Evolutionary conservation across 1,284 basidiomycete species (phyloP).

Genomic region (Cryptococcus sp.): DNA sequence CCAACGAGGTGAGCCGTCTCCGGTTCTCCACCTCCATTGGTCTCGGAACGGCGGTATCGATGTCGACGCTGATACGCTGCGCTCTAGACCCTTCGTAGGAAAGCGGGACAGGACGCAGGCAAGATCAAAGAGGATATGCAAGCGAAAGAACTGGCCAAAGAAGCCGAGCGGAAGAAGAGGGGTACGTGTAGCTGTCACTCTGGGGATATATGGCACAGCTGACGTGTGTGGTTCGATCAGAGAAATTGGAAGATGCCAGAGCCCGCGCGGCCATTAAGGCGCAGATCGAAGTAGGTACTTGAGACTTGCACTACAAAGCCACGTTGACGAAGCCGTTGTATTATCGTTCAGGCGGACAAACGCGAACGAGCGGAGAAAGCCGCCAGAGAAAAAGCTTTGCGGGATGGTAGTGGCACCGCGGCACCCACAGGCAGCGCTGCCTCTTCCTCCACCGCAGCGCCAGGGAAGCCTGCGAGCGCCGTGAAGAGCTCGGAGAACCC

Average conservation of each 20-base stretch:
- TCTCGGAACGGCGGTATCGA: background rate
- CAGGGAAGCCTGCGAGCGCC: slow-evolving; percentile 49
- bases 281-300: slow-evolving; percentile 69
- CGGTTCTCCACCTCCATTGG: background rate
- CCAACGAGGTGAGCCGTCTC: slow-evolving; percentile 62
- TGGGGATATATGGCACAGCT: background rate
- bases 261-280: slow-evolving; percentile 82
- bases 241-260: slow-evolving; percentile 81
- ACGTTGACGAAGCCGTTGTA: background rate
- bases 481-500: slow-evolving; percentile 72
- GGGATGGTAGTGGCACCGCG: slow-evolving; percentile 61
- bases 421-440: slow-evolving; percentile 42
- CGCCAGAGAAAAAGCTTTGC: slow-evolving; percentile 81
- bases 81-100: slow-evolving; percentile 65
- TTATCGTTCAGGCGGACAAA: slow-evolving; percentile 66
- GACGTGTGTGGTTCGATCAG: slow-evolving; percentile 50
- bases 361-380: slow-evolving; percentile 80
- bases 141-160: slow-evolving; percentile 73
- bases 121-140: slow-evolving; percentile 74
- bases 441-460: slow-evolving; percentile 52
- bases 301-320: background rate
- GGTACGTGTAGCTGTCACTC: slow-evolving; percentile 56
- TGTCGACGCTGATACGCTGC: slow-evolving; percentile 4
- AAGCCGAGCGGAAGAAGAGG: slow-evolving; percentile 72
- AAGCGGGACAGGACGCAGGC: slow-evolving; percentile 76